phyloP scores from a whole-genome alignment of 371 early-diverging fungal species.

The Apophysomyces variabilis region DNA sequence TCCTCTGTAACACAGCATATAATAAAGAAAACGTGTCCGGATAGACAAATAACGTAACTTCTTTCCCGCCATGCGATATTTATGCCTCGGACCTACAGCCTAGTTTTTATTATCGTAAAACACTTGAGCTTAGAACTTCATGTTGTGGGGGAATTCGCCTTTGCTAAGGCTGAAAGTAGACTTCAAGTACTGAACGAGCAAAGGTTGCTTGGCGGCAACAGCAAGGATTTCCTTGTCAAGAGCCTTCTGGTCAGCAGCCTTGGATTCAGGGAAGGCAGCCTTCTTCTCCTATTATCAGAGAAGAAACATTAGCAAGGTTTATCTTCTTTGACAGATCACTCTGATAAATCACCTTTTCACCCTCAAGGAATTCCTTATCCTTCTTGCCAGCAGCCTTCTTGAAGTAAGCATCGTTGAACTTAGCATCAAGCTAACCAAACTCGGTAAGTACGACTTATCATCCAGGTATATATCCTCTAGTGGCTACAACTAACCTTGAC shows the following conservation, averaged over 20 bases:
- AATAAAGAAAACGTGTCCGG: neutral
- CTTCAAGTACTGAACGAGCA: constrained; percentile 86
- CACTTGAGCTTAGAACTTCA: constrained; percentile 81
- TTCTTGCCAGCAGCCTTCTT: constrained; percentile 72
- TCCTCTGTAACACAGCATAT: neutral
- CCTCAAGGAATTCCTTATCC: constrained; percentile 90
- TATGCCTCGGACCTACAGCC: constrained; percentile 10
- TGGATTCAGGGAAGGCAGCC: constrained; percentile 69
- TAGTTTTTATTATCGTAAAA: constrained; percentile 6
- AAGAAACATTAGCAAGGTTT: neutral
- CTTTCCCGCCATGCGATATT: constrained; percentile 1
- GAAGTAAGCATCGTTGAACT: constrained; percentile 95
- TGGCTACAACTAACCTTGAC: constrained; percentile 60
- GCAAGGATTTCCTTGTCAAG: constrained; percentile 86
- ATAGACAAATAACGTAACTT: constrained; percentile 1
- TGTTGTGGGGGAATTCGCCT: constrained; percentile 93
- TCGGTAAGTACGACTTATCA: neutral
- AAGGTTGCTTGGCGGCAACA: constrained; percentile 81
- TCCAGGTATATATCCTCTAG: neutral
- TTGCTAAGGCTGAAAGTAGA: constrained; percentile 88
- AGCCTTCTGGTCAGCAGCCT: constrained; percentile 85
- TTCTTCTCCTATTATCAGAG: constrained; percentile 46
- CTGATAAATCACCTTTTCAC: constrained; percentile 51
- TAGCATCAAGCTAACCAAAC: constrained; percentile 60
- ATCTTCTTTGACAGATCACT: neutral